Evolutionary conservation across 2,329 filamentous ascomycete species (phyloP), one percentile per base, ranked within the genome.

Genomic region (Trichoderma breve): DNA sequence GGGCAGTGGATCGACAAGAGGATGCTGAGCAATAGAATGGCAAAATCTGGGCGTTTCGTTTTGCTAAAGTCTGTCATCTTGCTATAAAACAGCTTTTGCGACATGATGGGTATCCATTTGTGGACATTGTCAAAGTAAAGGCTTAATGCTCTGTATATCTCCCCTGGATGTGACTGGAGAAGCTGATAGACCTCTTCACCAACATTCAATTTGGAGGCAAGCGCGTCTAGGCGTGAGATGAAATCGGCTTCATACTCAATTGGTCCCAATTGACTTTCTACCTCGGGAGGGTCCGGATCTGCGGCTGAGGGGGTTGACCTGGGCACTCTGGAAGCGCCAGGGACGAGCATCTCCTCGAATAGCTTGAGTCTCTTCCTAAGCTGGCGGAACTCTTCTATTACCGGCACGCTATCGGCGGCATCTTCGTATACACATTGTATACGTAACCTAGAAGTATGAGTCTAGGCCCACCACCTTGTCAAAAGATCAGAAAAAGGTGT

Each of bases 31-130:
- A 71, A 51, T 11, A 71, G 34, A 53, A 71, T 36, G 4, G 70
- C 70, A 62, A 71, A 71, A 21, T 67, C 70, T 4, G 70, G 53
- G 11, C 63, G 26, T n/a, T 61, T 68, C 2, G 70, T 71, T 21
- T 32, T 71, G 70, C 70, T 71, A 8, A 68, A 71, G 4, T 69
- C 53, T 2, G 63, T 71, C 53, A 71, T 53, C 24, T 55, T 71
- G 8, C 36, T 47, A 8, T 71, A 68, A 14, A 71, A 71, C 2
- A 71, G 36, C 26, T 71, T 71, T 26, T 68, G 63, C 3, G 70
- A 68, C 64, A 71, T 60, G 63, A 71, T 71, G 34, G 70, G 70
- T 12, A 71, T 61, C 70, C 70, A 71, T 61, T n/a, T 68, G 36
- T 71, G 70, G 53, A 71, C 32, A 15, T 67, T 71, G 6, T 71